phyloP scores from a whole-genome alignment of 208 protist species.

The Acanthamoeba castellanii region DNA sequence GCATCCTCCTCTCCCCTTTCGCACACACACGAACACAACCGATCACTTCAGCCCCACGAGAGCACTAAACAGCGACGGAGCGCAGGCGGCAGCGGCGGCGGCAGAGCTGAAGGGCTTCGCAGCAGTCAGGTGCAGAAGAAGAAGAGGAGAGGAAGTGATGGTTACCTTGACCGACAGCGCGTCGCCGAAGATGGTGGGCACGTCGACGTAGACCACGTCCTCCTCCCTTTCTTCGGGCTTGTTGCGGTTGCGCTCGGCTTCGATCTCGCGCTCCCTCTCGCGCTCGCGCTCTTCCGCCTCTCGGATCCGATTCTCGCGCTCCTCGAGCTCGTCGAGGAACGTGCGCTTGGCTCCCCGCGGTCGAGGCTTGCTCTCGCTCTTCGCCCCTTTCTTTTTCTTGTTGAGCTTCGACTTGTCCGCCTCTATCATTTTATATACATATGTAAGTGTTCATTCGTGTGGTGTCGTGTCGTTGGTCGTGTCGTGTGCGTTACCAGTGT shows the following conservation, averaged over 20 bases:
- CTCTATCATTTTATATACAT: neutral
- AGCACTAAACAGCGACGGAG: too few relatives aligned
- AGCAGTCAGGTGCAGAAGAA: neutral
- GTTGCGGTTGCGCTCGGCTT: neutral
- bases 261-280: neutral
- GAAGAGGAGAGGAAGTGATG: neutral
- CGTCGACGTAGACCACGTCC: neutral
- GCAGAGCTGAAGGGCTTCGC: too few relatives aligned
- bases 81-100: too few relatives aligned
- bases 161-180: neutral
- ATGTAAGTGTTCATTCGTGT: neutral
- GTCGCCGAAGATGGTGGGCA: slow-evolving; percentile 70
- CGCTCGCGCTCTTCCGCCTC: neutral
- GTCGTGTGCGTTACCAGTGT: too few relatives aligned
- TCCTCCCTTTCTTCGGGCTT: neutral
- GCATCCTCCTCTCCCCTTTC: neutral
- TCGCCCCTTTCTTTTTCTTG: slow-evolving; percentile 9
- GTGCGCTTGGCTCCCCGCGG: neutral
- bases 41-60: too few relatives aligned
- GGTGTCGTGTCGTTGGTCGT: too few relatives aligned
- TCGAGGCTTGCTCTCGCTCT: neutral
- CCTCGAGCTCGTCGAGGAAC: neutral
- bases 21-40: neutral
- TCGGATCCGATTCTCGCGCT: neutral
- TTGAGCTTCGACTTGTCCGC: neutral